Base-by-base conservation (phyloP, 2,329 filamentous ascomycete genomes). In the Penicillium sp. region DNA sequence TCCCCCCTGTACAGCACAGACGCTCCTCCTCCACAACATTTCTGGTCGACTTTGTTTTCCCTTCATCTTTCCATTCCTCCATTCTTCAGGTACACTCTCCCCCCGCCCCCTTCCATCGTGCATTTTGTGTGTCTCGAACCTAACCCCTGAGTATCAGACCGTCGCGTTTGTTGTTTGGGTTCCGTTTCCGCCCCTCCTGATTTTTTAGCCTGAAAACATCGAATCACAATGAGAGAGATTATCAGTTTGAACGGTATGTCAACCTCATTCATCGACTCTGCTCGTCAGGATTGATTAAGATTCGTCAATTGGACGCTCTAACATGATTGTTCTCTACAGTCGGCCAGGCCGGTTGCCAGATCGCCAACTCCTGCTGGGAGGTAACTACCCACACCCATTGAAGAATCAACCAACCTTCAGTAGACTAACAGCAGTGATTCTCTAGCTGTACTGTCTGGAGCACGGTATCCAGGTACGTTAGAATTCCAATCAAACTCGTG, bases 281-380 rank as follows among this genome's bases (percentile, higher is more conserved):
- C 46, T 58, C 32, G 34, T 49, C 42, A 55, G 53, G 51, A 39
- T 59, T 35, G 29, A 39, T 44, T 40, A 54, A 27, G 53, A 53
- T 27, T 47, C 42, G 19, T 42, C 60, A 45, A 51, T 45, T 45
- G 51, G 41, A 61, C 61, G 71, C 78, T 74, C 70, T 76, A 58
- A 69, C 61, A 48, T 51, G 32, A 56, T 57, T 9, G 41, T 47
- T 29, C 38, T 42, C 47, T 77, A 62, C 78, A 99, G 94, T 99
- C 84, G 94, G 94, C 81, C 94, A 99, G 86, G 94, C 94, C 77
- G 94, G 94, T 89, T 97, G 94, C 87, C 94, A 99, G 79, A 99
- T 99, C 76, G 94, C 93, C 82, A 99, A 99, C 84, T 94, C 94
- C 71, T 97, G 94, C 87, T 99, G 94, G 94, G 94, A 99, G 91